A percentile compares a stretch with the other conserved stretches of the same genome.
These are phyloP conservation scores for Litchi chinensis DNA, from an alignment of 345 rosid genomes.

Conservation along the genomic window DNA sequence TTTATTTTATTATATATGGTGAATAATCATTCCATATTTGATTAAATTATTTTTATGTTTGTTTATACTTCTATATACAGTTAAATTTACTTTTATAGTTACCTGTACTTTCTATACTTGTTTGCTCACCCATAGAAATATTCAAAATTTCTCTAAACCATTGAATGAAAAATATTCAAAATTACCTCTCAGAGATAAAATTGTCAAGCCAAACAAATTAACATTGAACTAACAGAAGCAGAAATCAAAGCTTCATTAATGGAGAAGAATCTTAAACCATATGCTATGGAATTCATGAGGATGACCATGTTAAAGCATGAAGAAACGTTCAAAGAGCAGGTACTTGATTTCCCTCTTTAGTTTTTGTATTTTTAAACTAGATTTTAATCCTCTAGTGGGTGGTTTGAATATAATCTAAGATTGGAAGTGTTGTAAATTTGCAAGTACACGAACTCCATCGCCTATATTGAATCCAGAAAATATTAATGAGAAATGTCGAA, in stretches of 20 bases:
- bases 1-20: no score
- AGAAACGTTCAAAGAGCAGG: constrained; percentile 97
- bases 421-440: constrained; percentile 2
- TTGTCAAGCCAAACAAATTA: no score
- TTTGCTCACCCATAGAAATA: no score
- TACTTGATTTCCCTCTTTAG: no score
- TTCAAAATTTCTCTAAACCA: no score
- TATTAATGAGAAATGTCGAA: constrained; percentile 63
- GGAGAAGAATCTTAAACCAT: constrained; percentile 75
- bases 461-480: constrained; percentile 76
- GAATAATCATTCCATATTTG: no score
- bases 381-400: not conserved
- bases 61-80: no score
- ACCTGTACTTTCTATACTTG: no score
- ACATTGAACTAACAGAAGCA: not conserved
- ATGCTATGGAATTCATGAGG: constrained; percentile 83
- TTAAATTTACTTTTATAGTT: no score
- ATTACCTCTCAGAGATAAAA: no score
- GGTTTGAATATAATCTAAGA: not conserved
- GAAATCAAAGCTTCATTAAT: constrained; percentile 32
- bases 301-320: constrained; percentile 93
- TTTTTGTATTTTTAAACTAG: not conserved
- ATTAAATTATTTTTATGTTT: no score
- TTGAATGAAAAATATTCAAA: no score
- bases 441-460: constrained; percentile 91